Evolutionary conservation across 805 yeast genomes (phyloP).

Genomic region (Wickerhamiella sergipiensis): DNA sequence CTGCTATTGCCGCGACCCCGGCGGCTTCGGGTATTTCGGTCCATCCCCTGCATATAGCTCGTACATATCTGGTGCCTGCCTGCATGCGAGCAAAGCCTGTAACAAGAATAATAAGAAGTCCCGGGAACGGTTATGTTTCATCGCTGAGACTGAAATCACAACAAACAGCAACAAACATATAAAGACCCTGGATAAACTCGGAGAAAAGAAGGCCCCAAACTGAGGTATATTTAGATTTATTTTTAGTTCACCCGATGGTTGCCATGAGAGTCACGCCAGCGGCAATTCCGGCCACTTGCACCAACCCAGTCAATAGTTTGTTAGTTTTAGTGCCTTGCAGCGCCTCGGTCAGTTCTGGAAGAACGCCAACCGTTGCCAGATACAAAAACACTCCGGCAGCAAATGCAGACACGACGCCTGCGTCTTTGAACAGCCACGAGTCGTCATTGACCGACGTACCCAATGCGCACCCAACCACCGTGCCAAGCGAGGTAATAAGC

Average conservation of each 20-base stretch:
- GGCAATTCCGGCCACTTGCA: constrained; percentile 36
- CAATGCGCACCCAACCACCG: constrained; percentile 47
- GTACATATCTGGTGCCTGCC: background rate
- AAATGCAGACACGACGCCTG: constrained; percentile 37
- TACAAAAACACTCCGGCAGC: constrained; percentile 66
- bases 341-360: constrained; percentile 52
- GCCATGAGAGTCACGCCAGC: constrained; percentile 50
- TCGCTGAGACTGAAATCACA: background rate
- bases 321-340: constrained; percentile 21
- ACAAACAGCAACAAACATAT: background rate
- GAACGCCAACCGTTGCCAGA: constrained; percentile 60
- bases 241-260: background rate
- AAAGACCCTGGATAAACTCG: too few relatives aligned
- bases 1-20: background rate
- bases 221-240: background rate
- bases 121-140: background rate
- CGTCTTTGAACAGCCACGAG: constrained; percentile 4
- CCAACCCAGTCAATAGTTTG: constrained; percentile 29
- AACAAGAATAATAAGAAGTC: background rate
- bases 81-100: background rate
- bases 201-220: background rate
- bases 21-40: background rate
- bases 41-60: background rate
- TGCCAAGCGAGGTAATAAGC: constrained; percentile 49
- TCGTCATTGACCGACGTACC: constrained; percentile 1